These are phyloP conservation scores for Ceratocystis cubensis DNA, from an alignment of 2,329 filamentous ascomycete species.

Conservation along the genomic window DNA sequence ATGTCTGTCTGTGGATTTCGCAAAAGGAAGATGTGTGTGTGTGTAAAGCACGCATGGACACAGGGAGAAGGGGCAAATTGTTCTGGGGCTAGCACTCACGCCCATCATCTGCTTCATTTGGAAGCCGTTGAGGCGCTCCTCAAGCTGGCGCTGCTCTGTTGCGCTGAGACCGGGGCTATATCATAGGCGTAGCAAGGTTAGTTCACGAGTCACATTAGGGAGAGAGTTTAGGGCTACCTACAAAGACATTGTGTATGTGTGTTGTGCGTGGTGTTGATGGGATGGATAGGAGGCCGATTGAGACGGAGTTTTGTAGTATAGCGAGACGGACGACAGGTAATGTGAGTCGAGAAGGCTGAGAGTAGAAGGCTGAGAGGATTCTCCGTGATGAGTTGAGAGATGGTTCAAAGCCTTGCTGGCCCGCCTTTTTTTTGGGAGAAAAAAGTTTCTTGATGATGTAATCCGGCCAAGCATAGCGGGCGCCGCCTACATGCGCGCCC, in stretches of 20 bases:
- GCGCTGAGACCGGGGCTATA: constrained; percentile 22
- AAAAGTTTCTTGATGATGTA: constrained; percentile 19
- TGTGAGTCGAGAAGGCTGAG: not conserved
- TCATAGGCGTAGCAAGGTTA: not conserved
- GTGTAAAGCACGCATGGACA: not conserved
- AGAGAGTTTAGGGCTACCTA: not conserved
- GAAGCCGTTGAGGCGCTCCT: constrained; percentile 89
- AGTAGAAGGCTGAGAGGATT: constrained; percentile 5
- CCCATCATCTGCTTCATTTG: constrained; percentile 99
- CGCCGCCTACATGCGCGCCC: no score
- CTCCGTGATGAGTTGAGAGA: not conserved
- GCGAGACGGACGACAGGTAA: not conserved
- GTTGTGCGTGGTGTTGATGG: not conserved
- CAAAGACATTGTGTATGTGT: constrained; percentile 20
- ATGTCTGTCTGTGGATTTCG: not conserved
- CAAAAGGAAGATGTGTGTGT: not conserved
- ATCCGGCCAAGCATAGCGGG: not conserved
- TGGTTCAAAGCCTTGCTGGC: constrained; percentile 11
- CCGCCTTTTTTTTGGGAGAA: not conserved
- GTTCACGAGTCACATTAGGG: not conserved
- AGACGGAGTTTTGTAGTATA: not conserved
- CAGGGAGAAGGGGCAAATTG: constrained; percentile 1
- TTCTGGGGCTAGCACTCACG: constrained; percentile 43
- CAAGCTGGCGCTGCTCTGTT: constrained; percentile 82
- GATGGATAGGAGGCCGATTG: not conserved